A percentile compares a stretch with the other conserved stretches of the same genome.
These are phyloP conservation scores for Ammopiptanthus mongolicus DNA, from an alignment of 306 rosid species.

Conservation along the genomic window DNA sequence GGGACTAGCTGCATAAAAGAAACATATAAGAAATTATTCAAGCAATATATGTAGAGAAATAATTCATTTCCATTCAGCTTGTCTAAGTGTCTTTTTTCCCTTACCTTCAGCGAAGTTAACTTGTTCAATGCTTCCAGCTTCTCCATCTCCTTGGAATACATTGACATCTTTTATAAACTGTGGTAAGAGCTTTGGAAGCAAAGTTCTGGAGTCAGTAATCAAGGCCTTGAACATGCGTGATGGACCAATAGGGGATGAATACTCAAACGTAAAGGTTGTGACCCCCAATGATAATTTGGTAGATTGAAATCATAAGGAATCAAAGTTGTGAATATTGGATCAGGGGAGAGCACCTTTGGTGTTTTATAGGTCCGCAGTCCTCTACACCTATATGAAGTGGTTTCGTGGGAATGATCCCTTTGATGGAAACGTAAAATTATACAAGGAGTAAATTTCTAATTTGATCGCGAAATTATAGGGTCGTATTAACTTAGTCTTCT, in stretches of 20 bases:
- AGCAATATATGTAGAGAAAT: not conserved
- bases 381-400: not conserved
- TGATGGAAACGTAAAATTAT: not conserved
- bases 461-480: too few species aligned
- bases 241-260: conserved; percentile 46
- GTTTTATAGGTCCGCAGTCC: not conserved
- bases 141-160: conserved; percentile 60
- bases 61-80: not conserved
- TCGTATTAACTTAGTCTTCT: too few species aligned
- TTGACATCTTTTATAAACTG: conserved; percentile 47
- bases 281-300: conserved; percentile 38
- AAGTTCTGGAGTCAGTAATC: conserved; percentile 46
- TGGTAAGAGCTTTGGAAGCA: conserved; percentile 72
- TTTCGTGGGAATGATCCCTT: conserved; percentile 15
- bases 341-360: not conserved
- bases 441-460: too few species aligned
- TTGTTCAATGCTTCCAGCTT: conserved; percentile 69
- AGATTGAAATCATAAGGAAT: not conserved
- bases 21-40: not conserved
- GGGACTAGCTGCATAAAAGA: conserved; percentile 40
- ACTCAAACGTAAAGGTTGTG: conserved; percentile 42
- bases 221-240: conserved; percentile 61
- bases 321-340: conserved; percentile 20
- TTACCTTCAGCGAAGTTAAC: conserved; percentile 62
- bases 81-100: not conserved